Evolutionary conservation across 2,329 filamentous ascomycete genomes (phyloP), one percentile per base, ranked within the genome.

Genomic region (Sarocladium strictum): DNA sequence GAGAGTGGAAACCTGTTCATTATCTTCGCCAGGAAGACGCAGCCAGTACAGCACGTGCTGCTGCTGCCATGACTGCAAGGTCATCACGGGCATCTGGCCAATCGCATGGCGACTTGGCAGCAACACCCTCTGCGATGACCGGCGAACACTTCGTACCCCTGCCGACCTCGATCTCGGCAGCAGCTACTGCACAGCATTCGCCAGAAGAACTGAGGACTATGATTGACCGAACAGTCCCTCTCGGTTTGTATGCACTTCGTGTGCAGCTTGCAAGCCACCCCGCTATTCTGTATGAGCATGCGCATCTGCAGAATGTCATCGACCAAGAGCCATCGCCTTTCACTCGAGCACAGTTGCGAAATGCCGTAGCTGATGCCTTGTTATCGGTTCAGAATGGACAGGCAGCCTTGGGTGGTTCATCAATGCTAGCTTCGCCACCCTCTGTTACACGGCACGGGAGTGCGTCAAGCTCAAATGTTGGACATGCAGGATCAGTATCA

Each of bases 1-100:
- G 92, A 2, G 82, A 88, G 24, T 97, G 94, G 92, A 85, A 85
- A 60, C 83, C 86, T 54, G 84, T 84, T 32, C 89, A 93, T 60
- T 82, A 83, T 43, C 76, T 96, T 10, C 80, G 84, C 37, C 90
- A 95, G 66, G 86, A 89, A 64, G 85, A 89, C 56, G 86, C 84
- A 2, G 79, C 81, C 0, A 69, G 72, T 1, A 74, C 78, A 15
- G 81, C 81, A 14, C 68, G 47, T 11, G 47, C 47, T 17, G 47
- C 47, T 4, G 47, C 47, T 21, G 47, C 56, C n/a, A 5, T 23
- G 47, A 5, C 47, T 50, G 38, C 15, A 33, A 53, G 38, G 53
- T 27, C 12, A 19, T 21, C 24, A 21, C 12, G 47, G 19, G 21
- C 47, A 33, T 35, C 43, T n/a, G 26, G 7, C 14, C 9, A 12